phyloP scores from a whole-genome alignment of 2,329 filamentous ascomycete genomes.

The Stachybotrys echinatus region DNA sequence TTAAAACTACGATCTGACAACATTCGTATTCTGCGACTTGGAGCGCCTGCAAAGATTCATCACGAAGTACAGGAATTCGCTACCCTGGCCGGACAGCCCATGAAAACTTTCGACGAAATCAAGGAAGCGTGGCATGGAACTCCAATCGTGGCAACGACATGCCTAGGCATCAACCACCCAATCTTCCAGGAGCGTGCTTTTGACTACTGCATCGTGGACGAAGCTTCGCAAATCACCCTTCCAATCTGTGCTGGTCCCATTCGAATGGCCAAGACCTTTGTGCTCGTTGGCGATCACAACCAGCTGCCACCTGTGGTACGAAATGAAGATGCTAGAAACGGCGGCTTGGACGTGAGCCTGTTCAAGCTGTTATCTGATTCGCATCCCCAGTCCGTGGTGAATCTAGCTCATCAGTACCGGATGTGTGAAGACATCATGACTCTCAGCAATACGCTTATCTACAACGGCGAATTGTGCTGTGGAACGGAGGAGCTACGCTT shows the following conservation, averaged over 20 bases:
- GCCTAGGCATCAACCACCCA: constrained; percentile 82
- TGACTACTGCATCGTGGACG: constrained; percentile 97
- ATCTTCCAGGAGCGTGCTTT: constrained; percentile 86
- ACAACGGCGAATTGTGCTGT: constrained; percentile 84
- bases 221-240: constrained; percentile 94
- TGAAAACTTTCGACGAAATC: constrained; percentile 76
- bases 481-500: constrained; percentile 72
- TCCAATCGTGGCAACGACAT: constrained; percentile 90
- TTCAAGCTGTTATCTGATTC: constrained; percentile 91
- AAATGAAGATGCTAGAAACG: constrained; percentile 79
- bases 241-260: constrained; percentile 94
- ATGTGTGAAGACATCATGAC: constrained; percentile 98
- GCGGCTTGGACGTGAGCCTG: constrained; percentile 85
- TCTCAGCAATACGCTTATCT: constrained; percentile 88
- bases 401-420: constrained; percentile 91
- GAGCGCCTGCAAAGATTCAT: constrained; percentile 79
- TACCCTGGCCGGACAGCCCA: constrained; percentile 68
- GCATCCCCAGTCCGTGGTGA: constrained; percentile 83
- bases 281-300: constrained; percentile 94
- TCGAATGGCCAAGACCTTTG: constrained; percentile 85
- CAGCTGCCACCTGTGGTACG: constrained; percentile 92
- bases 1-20: constrained; percentile 80
- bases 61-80: constrained; percentile 83
- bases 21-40: constrained; percentile 78
- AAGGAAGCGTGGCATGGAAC: constrained; percentile 78